Evolutionary conservation across 2,329 filamentous ascomycete species (phyloP).

Genomic region (Venturia carpophila): DNA sequence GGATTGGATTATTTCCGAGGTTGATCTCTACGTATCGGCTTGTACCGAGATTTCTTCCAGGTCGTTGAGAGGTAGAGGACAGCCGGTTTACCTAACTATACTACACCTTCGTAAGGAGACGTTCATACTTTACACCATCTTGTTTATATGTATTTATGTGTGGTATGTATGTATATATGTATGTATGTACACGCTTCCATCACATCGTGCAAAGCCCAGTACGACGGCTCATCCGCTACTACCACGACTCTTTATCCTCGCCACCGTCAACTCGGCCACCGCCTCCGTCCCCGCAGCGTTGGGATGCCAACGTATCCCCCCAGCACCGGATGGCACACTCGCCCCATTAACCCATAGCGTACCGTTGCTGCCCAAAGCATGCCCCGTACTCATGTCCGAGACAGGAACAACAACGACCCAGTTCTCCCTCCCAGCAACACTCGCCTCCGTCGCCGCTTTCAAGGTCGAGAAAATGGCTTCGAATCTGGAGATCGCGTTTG

Average conservation of each 20-base stretch:
- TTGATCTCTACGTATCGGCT: too few species aligned
- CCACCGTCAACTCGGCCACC: slow-evolving; percentile 3
- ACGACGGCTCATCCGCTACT: background rate
- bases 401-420: slow-evolving; percentile 15
- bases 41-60: too few species aligned
- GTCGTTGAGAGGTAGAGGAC: too few species aligned
- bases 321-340: background rate
- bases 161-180: too few species aligned
- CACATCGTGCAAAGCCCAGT: background rate
- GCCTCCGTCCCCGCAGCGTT: slow-evolving; percentile 9
- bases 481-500: background rate
- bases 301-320: slow-evolving; percentile 8
- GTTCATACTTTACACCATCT: background rate
- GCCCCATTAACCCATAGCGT: slow-evolving; percentile 18
- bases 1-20: too few species aligned
- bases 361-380: slow-evolving; percentile 12
- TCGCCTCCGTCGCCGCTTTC: slow-evolving; percentile 14
- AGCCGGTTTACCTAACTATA: too few species aligned
- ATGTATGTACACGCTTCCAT: background rate
- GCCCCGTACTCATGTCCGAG: background rate
- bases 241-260: background rate
- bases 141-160: background rate
- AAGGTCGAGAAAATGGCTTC: slow-evolving; percentile 13
- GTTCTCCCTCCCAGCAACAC: background rate
- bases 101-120: too few species aligned